Base-by-base conservation (phyloP, 768 basidiomycete genomes). In the Lactarius indigo region DNA sequence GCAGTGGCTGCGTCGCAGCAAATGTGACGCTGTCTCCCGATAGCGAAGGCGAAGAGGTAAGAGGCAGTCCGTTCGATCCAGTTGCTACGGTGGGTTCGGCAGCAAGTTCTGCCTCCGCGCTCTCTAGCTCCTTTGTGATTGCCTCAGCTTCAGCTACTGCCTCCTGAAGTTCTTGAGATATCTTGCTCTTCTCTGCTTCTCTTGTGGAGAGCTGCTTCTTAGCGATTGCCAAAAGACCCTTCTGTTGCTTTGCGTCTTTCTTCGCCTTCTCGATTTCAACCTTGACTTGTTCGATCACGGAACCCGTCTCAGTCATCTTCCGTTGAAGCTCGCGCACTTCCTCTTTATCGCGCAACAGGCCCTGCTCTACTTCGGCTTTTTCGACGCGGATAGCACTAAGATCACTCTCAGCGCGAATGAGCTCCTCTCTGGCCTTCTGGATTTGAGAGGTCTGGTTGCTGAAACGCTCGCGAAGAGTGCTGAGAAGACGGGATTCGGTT, bases 191-290 rank as follows among this genome's bases (percentile, higher is more conserved):
- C 72, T 92, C 91, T 0, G 83, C 80, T 75, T 98, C 96, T 68
- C 92, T 90, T 5, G 90, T 86, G 30, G 84, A 84, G 31, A 98
- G 80, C 79, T 98, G 97, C 76, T 99, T 98, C 80, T 89, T 90
- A 6, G 93, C 92, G 74, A 98, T 96, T 5, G 95, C 95, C 28
- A 96, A 82, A 69, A 96, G 82, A 12, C 97, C 97, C 75, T 94
- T 98, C 79, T 98, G 96, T 74, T 97, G 94, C 75, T 96, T 90
- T 2, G 92, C 94, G 60, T 98, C 96, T 78, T 92, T 98, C 80
- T 88, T 95, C 47, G 84, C 76, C 79, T 91, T 95, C 76, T 98
- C 97, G 26, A 94, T 79, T 68, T 92, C 88, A 13, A 78, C 79
- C 75, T 91, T 95, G 60, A 89, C 75, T 13, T 79, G 73, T 56